These are phyloP conservation scores for Smittium culicis DNA, from an alignment of 371 early-diverging fungal species.

Conservation along the genomic window DNA sequence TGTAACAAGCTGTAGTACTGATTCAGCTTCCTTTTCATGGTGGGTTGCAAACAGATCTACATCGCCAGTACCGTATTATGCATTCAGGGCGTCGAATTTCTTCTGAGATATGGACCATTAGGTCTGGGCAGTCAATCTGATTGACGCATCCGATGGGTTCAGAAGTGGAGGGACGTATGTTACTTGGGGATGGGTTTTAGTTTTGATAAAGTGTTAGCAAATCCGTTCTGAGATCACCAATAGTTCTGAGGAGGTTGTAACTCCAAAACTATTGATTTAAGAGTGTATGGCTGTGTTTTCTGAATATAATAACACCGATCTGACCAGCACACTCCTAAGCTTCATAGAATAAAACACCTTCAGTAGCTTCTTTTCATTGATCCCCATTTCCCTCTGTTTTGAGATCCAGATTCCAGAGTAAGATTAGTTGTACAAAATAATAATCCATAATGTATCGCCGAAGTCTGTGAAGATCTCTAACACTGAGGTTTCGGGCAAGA, in stretches of 20 bases:
- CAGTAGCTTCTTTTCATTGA: neutral
- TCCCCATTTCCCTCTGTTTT: neutral
- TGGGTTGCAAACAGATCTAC: conserved; percentile 27
- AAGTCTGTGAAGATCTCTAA: conserved; percentile 2
- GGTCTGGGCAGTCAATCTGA: neutral
- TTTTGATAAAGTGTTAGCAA: neutral
- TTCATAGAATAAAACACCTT: neutral
- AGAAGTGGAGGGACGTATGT: neutral
- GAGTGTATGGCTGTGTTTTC: neutral
- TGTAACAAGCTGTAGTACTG: conserved; percentile 16
- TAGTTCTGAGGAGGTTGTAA: neutral
- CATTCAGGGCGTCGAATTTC: neutral
- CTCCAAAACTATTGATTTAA: neutral
- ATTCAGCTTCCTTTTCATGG: conserved; percentile 10
- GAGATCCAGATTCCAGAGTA: neutral
- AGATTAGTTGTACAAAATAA: neutral
- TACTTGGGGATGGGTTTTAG: neutral
- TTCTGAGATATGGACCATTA: conserved; percentile 3
- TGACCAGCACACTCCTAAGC: neutral
- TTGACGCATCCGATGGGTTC: neutral
- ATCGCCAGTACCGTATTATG: neutral
- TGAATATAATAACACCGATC: neutral
- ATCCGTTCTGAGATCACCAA: neutral
- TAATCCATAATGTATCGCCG: neutral
- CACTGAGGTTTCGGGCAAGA: neutral